Evolutionary conservation across 345 rosid genomes (phyloP).

Genomic region (Syzygium aqueum): DNA sequence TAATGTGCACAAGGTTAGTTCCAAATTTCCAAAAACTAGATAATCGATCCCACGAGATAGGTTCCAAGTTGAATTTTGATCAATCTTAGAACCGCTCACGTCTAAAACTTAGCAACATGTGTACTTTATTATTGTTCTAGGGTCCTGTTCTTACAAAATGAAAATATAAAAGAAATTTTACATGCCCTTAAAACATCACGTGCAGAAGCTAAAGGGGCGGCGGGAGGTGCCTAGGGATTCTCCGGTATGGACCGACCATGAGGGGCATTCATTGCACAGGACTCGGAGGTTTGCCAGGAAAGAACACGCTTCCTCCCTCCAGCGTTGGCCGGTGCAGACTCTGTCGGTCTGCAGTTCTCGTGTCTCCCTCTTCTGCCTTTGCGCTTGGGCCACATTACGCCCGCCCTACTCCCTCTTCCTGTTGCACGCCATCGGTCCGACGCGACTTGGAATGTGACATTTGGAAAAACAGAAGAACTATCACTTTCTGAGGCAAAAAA

Average conservation of each 20-base stretch:
- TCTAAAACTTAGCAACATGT: no score
- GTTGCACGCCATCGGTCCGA: background rate
- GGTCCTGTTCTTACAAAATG: background rate
- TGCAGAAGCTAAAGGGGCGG: background rate
- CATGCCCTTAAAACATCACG: background rate
- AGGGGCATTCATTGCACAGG: background rate
- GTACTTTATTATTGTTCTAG: background rate
- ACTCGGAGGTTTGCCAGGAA: no score
- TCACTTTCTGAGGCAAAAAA: no score
- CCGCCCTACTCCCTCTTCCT: background rate
- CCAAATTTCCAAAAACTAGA: background rate
- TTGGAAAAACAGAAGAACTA: no score
- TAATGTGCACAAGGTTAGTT: no score
- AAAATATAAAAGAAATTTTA: no score
- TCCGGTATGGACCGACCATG: background rate
- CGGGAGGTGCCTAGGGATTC: no score
- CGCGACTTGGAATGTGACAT: background rate
- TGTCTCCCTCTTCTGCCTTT: background rate
- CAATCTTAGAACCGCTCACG: accelerated
- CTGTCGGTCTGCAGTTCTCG: background rate
- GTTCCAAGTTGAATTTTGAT: no score
- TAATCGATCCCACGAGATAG: background rate
- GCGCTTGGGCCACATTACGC: background rate
- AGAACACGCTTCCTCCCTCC: no score
- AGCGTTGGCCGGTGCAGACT: background rate